These are phyloP conservation scores for Candida mesenterica DNA, from an alignment of 1,139 yeast genomes.

Conservation along the genomic window DNA sequence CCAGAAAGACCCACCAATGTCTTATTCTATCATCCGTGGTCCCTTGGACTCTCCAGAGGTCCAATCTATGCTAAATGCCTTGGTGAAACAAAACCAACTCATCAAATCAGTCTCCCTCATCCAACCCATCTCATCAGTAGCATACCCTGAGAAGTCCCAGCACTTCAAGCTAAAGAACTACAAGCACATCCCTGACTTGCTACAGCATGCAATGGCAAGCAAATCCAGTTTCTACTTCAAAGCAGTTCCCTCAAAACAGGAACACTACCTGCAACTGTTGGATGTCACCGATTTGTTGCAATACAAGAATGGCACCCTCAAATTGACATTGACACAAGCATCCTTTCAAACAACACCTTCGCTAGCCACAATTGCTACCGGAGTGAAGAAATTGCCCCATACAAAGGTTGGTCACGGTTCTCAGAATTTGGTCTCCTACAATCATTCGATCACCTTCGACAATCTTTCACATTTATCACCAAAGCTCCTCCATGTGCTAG, in stretches of 20 bases:
- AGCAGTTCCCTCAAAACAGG: slow-evolving; percentile 8
- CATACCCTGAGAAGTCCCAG: neutral
- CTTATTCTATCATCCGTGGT: neutral
- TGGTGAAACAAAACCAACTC: slow-evolving; percentile 3
- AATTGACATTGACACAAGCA: slow-evolving; percentile 11
- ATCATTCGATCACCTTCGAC: slow-evolving; percentile 13
- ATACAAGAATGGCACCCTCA: slow-evolving; percentile 8
- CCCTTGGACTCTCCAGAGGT: neutral
- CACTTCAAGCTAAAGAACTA: neutral
- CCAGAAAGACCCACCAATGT: too few species aligned
- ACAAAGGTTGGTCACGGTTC: slow-evolving; percentile 25
- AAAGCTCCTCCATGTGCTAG: slow-evolving; percentile 6
- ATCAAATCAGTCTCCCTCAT: slow-evolving; percentile 6
- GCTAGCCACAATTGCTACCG: slow-evolving; percentile 10
- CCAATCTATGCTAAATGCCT: neutral
- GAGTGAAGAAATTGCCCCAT: slow-evolving; percentile 14
- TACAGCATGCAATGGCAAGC: neutral
- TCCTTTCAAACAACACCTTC: slow-evolving; percentile 16
- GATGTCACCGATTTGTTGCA: slow-evolving; percentile 7
- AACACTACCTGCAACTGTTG: slow-evolving; percentile 1
- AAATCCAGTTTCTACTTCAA: slow-evolving; percentile 5
- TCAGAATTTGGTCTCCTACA: slow-evolving; percentile 14
- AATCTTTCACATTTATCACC: slow-evolving; percentile 5
- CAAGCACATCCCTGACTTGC: slow-evolving; percentile 1
- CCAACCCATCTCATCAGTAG: slow-evolving; percentile 2